Percentiles rank a stretch among this genome's conserved stretches.
Conservation (phyloP, 176 grass and related monocot genomes). For the Zea mays region Zm-B73-REFERENCE-NAM-5.0 NC_050096.1:98432501-98433000, state of each 20-base stretch:
- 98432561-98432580: conserved; percentile 67
- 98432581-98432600: conserved; percentile 72
- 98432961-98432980: conserved; percentile 1
- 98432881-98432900: conserved; percentile 38
- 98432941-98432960: not conserved
- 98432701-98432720: conserved; percentile 59
- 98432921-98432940: not conserved
- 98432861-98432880: not conserved
- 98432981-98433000: not conserved
- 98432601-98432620: conserved; percentile 50
- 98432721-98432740: conserved; percentile 45
- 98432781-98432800: conserved; percentile 12
- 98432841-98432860: not conserved
- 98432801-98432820: conserved; percentile 41
- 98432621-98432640: conserved; percentile 88
- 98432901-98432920: not conserved
- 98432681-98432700: conserved; percentile 69
- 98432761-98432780: conserved; percentile 1
- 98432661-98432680: conserved; percentile 68
- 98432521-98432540: conserved; percentile 95
- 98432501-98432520: conserved; percentile 61
- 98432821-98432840: conserved; percentile 34
- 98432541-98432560: conserved; percentile 86
- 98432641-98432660: conserved; percentile 88
- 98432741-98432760: not conserved